Conservation (phyloP, 441 rosid genomes). For the Arabidopsis hybrid region DNA sequence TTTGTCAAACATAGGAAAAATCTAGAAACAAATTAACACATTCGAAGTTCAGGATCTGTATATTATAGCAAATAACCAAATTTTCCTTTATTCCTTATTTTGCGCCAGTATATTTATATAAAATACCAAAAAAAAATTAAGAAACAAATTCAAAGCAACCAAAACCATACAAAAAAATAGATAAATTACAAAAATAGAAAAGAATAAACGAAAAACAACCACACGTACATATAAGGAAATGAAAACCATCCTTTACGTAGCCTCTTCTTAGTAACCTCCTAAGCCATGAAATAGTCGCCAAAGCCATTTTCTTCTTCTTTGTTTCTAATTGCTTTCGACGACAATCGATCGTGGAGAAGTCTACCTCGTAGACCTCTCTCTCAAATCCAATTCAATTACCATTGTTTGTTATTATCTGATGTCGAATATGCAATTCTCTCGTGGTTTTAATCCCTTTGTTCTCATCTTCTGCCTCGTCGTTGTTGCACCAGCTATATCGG, state of each 20-base stretch:
- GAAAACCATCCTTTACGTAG: slow-evolving; percentile 34
- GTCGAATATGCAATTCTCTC: slow-evolving; percentile 31
- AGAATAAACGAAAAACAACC: slow-evolving; percentile 32
- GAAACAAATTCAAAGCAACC: slow-evolving; percentile 26
- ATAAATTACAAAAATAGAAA: slow-evolving; percentile 42
- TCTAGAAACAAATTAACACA: slow-evolving; percentile 11
- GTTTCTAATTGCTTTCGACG: slow-evolving; percentile 27
- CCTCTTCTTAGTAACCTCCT: slow-evolving; percentile 39
- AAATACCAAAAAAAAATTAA: slow-evolving; percentile 5
- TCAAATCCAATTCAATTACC: neutral
- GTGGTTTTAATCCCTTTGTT: slow-evolving; percentile 22
- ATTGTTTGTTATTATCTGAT: neutral
- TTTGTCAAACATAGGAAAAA: neutral
- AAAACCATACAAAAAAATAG: slow-evolving; percentile 42
- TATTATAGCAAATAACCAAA: slow-evolving; percentile 15
- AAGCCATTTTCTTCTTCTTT: neutral
- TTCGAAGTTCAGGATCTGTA: slow-evolving; percentile 8
- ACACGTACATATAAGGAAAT: slow-evolving; percentile 33
- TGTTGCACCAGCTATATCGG: slow-evolving; percentile 25
- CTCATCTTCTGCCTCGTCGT: slow-evolving; percentile 17
- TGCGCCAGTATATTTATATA: slow-evolving; percentile 8
- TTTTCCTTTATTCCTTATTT: neutral
- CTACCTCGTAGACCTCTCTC: slow-evolving; percentile 44
- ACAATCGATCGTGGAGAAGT: slow-evolving; percentile 36
- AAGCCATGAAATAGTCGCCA: slow-evolving; percentile 44